Percentiles rank a stretch among this genome's conserved stretches.
phyloP scores from a whole-genome alignment of 2,329 filamentous ascomycete species.

The Whalleya microplaca region DNA sequence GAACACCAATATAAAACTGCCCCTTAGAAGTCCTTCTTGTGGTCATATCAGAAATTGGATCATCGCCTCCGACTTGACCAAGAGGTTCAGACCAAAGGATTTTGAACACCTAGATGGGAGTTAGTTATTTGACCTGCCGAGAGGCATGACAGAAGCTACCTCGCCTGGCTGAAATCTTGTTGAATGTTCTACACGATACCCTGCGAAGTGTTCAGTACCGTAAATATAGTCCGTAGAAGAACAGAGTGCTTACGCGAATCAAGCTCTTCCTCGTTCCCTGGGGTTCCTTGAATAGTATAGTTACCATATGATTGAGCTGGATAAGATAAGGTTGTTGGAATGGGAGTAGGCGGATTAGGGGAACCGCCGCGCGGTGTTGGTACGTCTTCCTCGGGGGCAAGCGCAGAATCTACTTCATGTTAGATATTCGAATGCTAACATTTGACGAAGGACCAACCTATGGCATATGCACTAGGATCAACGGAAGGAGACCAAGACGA shows the following conservation, averaged over 20 bases:
- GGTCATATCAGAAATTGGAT: constrained; percentile 36
- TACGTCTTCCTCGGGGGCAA: constrained; percentile 15
- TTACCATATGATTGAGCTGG: constrained; percentile 10
- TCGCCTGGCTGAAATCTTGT: constrained; percentile 36
- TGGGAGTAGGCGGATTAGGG: constrained; percentile 7
- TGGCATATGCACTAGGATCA: constrained; percentile 29
- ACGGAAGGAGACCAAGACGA: constrained; percentile 21
- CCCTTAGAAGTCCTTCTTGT: constrained; percentile 41
- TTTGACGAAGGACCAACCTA: constrained; percentile 23
- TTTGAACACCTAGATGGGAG: constrained; percentile 53
- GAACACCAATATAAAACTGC: constrained; percentile 52
- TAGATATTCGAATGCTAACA: constrained; percentile 2
- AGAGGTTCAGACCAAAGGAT: constrained; percentile 58
- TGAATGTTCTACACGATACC: constrained; percentile 34
- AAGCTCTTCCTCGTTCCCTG: constrained; percentile 26
- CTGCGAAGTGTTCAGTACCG: constrained; percentile 26
- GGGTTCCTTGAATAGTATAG: constrained; percentile 33
- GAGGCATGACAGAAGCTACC: constrained; percentile 9
- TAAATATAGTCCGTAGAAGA: not conserved
- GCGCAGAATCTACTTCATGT: constrained; percentile 19
- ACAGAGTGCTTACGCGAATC: constrained; percentile 28
- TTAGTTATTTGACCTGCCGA: constrained; percentile 1
- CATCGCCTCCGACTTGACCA: constrained; percentile 39
- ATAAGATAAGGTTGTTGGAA: constrained; percentile 9
- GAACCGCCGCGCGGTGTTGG: constrained; percentile 26